A percentile compares a stretch with the other conserved stretches of the same genome.
Evolutionary conservation across 2,329 filamentous ascomycete species (phyloP).

Genomic region (Cladophialophora carrionii): DNA sequence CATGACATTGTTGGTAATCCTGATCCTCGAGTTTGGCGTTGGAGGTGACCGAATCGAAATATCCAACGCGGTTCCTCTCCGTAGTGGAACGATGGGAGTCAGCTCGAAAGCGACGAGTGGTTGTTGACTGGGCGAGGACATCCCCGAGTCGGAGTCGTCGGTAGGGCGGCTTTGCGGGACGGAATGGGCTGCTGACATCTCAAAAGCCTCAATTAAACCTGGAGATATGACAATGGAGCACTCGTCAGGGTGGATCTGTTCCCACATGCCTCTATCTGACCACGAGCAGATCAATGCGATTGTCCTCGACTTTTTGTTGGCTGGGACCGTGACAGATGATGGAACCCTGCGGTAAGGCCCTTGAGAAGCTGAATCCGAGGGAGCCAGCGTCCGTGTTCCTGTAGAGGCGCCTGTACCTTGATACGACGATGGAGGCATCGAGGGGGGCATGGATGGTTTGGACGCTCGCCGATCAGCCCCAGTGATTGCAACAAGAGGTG

Average conservation of each 20-base stretch:
- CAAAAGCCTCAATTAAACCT: conserved; percentile 67
- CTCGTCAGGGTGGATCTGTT: conserved; percentile 63
- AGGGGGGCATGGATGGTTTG: conserved; percentile 41
- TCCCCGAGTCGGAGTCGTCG: conserved; percentile 39
- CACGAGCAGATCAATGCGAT: conserved; percentile 66
- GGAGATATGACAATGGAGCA: conserved; percentile 66
- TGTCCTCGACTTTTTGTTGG: conserved; percentile 56
- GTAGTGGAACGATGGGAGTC: conserved; percentile 85
- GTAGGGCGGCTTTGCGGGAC: conserved; percentile 31
- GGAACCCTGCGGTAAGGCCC: conserved; percentile 63
- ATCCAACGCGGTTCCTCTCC: conserved; percentile 88
- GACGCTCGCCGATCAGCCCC: conserved; percentile 49
- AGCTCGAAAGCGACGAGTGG: conserved; percentile 75
- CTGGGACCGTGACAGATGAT: conserved; percentile 43
- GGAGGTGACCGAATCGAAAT: conserved; percentile 91
- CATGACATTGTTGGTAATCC: conserved; percentile 77
- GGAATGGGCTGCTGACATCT: conserved; percentile 55
- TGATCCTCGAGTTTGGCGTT: conserved; percentile 70
- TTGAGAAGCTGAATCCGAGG: conserved; percentile 82
- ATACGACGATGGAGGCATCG: conserved; percentile 40
- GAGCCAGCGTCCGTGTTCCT: conserved; percentile 65
- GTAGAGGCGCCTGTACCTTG: conserved; percentile 44
- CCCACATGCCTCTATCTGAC: conserved; percentile 66
- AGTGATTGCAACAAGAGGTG: conserved; percentile 41
- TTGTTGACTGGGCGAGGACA: conserved; percentile 43